These are phyloP conservation scores for Rhizophagus clarus DNA, from an alignment of 192 early-diverging fungal genomes.

Conservation along the genomic window DNA sequence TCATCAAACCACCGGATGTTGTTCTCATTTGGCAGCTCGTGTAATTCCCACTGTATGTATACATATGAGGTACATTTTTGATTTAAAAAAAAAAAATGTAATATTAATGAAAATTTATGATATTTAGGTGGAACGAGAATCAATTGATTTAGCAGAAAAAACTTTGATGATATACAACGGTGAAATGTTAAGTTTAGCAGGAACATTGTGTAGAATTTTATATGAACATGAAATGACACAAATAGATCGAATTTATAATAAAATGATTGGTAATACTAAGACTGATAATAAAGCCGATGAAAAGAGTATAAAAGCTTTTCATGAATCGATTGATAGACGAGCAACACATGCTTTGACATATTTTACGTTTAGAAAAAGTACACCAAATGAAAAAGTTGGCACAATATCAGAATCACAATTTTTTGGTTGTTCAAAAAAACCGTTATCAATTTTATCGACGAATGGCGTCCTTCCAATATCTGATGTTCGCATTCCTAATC, in stretches of 20 bases:
- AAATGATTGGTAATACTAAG: background rate
- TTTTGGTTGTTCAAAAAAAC: constrained; percentile 46
- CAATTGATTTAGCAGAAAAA: constrained; percentile 88
- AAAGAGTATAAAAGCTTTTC: background rate
- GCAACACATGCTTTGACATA: constrained; percentile 65
- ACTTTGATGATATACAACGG: constrained; percentile 78
- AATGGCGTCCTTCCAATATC: constrained; percentile 60
- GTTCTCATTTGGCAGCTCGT: constrained; percentile 75
- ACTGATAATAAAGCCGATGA: background rate
- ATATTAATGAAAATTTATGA: background rate
- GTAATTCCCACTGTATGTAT: constrained; percentile 78
- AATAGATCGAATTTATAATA: constrained; percentile 56
- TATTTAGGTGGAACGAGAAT: constrained; percentile 73
- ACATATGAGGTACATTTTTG: too few relatives aligned
- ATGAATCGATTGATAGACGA: constrained; percentile 45
- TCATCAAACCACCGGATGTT: constrained; percentile 87
- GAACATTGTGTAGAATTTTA: constrained; percentile 69
- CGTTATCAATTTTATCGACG: constrained; percentile 67
- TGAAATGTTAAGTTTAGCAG: constrained; percentile 73
- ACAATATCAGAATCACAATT: constrained; percentile 61
- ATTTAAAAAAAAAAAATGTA: too few relatives aligned
- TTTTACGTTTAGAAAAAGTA: constrained; percentile 72
- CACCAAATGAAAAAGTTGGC: constrained; percentile 69
- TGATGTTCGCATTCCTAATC: constrained; percentile 62
- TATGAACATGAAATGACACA: constrained; percentile 78